Evolutionary conservation across 2,329 filamentous ascomycete species (phyloP).

Genomic region (Colletotrichum incanum): DNA sequence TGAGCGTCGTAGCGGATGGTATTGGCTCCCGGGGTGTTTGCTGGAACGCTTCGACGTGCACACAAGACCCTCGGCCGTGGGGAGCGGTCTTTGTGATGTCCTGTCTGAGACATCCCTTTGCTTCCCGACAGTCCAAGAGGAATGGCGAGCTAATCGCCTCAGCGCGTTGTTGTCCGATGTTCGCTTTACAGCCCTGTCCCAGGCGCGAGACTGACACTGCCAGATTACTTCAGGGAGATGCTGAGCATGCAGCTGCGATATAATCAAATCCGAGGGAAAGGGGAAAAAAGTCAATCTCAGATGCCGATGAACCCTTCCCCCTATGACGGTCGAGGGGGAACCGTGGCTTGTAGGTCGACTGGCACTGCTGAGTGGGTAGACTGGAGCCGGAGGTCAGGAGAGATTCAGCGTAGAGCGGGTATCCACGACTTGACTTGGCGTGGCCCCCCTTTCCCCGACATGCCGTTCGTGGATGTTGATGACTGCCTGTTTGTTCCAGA

Average conservation of each 20-base stretch:
- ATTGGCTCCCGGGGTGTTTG: conserved; percentile 23
- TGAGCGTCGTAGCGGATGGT: conserved; percentile 2
- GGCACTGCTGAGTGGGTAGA: conserved; percentile 6
- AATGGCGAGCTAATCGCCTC: conserved; percentile 23
- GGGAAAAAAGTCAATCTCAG: neutral
- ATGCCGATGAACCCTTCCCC: conserved; percentile 3
- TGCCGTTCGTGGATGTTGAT: conserved; percentile 35
- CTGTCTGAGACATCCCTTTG: conserved; percentile 42
- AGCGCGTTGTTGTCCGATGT: conserved; percentile 29
- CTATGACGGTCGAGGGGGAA: conserved; percentile 9
- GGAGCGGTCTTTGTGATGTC: conserved; percentile 34
- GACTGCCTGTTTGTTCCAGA: conserved; percentile 28
- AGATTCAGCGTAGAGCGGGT: conserved; percentile 2
- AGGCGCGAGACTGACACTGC: conserved; percentile 5
- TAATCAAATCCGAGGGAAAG: conserved; percentile 4
- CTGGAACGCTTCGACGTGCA: conserved; percentile 30
- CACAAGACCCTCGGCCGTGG: conserved; percentile 22
- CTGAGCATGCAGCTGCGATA: conserved; percentile 25
- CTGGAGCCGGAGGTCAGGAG: conserved; percentile 19
- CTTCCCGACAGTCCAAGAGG: conserved; percentile 26
- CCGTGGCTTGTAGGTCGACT: neutral
- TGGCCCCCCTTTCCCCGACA: conserved; percentile 35
- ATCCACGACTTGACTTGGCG: conserved; percentile 24
- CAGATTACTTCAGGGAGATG: conserved; percentile 23
- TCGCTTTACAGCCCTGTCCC: neutral